These are phyloP conservation scores for Penicillium psychrofluorescens DNA, from an alignment of 495 filamentous ascomycete genomes.

Conservation along the genomic window DNA sequence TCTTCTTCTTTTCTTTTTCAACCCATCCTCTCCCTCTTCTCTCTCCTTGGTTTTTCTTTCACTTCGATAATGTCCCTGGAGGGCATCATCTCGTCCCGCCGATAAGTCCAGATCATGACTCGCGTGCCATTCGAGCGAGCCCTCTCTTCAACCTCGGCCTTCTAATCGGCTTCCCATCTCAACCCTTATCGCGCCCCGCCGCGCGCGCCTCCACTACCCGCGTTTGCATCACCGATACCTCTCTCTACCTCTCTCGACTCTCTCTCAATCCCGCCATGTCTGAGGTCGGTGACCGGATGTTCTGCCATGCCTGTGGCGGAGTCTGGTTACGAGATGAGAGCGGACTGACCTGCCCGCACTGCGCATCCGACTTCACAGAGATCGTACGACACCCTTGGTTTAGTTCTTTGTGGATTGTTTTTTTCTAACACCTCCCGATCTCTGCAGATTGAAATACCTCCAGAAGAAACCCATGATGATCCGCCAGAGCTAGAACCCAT, in stretches of 20 bases:
- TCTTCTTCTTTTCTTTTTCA: constrained; percentile 1
- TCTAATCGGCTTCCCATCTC: too few species aligned
- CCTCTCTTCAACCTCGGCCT: too few species aligned
- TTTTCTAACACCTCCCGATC: constrained; percentile 16
- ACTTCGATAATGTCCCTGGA: too few species aligned
- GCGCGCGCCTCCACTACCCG: neutral
- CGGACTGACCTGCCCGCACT: constrained; percentile 67
- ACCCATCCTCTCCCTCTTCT: neutral
- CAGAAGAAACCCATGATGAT: constrained; percentile 16
- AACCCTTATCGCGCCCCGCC: too few species aligned
- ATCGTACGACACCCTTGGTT: constrained; percentile 44
- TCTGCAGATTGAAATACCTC: constrained; percentile 32
- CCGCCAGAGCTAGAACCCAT: constrained; percentile 9
- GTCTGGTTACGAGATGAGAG: constrained; percentile 71
- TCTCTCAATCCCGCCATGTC: constrained; percentile 15
- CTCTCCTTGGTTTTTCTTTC: neutral
- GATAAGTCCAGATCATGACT: too few species aligned
- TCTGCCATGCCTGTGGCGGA: constrained; percentile 70
- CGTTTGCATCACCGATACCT: neutral
- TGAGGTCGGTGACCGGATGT: constrained; percentile 56
- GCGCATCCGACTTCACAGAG: constrained; percentile 71
- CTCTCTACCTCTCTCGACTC: neutral
- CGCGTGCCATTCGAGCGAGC: too few species aligned
- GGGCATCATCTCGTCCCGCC: too few species aligned
- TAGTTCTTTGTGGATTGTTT: constrained; percentile 21